Percentiles rank a stretch among this genome's conserved stretches.
phyloP scores from a whole-genome alignment of 2,329 filamentous ascomycete genomes.

The Talaromyces pinophilus region DNA sequence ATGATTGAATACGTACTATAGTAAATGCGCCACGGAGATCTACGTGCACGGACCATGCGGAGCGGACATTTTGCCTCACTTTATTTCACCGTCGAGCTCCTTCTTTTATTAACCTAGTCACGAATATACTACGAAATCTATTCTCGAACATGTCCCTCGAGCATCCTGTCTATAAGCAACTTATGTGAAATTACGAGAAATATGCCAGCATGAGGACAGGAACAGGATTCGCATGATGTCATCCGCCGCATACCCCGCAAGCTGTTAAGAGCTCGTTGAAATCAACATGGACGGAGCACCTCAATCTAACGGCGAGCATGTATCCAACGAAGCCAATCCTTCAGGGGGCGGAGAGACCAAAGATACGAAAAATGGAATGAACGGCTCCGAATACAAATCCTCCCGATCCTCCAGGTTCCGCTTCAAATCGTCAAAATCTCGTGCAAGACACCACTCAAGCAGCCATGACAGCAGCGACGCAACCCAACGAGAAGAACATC shows the following conservation, averaged over 20 bases:
- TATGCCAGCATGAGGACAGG: background rate
- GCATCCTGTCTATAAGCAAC: background rate
- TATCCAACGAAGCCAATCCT: background rate
- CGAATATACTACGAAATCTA: background rate
- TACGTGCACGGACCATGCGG: conserved; percentile 23
- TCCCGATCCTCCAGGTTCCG: conserved; percentile 34
- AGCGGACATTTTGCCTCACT: conserved; percentile 2
- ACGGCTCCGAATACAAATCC: background rate
- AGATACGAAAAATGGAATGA: background rate
- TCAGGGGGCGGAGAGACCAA: background rate
- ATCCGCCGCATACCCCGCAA: conserved; percentile 12
- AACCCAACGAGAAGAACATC: background rate
- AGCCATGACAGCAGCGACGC: background rate
- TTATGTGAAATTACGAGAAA: background rate
- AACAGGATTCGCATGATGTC: conserved; percentile 16
- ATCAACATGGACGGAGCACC: conserved; percentile 12
- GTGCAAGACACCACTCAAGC: conserved; percentile 9
- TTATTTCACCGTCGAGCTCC: background rate
- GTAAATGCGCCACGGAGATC: conserved; percentile 2
- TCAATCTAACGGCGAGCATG: background rate
- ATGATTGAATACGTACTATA: background rate
- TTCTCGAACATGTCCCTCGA: too few relatives aligned
- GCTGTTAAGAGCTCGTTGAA: background rate
- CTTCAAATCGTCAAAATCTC: conserved; percentile 35
- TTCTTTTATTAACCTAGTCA: background rate